These are phyloP conservation scores for Erodium texanum DNA, from an alignment of 441 rosid species.

Conservation along the genomic window DNA sequence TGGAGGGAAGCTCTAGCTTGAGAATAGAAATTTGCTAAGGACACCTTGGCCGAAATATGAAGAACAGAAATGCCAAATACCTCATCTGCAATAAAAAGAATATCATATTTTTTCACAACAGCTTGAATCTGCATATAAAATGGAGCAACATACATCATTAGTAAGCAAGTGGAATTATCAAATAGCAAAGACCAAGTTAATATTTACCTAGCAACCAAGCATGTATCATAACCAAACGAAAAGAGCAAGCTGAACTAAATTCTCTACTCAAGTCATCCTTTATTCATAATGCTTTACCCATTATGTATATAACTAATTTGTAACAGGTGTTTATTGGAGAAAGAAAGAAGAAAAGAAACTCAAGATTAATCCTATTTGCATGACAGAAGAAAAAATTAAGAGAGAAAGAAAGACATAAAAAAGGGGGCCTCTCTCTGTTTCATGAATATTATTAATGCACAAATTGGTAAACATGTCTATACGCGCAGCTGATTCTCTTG, in stretches of 20 bases:
- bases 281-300: not conserved
- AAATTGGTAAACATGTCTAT: too few relatives aligned
- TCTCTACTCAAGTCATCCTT: not conserved
- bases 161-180: not conserved
- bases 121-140: conserved; percentile 66
- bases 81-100: conserved; percentile 91
- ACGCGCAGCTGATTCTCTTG: not conserved
- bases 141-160: not conserved
- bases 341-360: too few relatives aligned
- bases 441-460: not conserved
- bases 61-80: conserved; percentile 25
- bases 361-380: too few relatives aligned
- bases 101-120: conserved; percentile 75
- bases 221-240: not conserved
- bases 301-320: not conserved
- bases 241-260: too few relatives aligned
- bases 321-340: not conserved
- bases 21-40: not conserved
- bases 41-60: not conserved
- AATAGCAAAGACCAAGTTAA: not conserved
- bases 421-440: not conserved
- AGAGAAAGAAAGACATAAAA: not conserved
- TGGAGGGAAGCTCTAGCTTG: not conserved
- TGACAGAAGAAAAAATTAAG: not conserved
- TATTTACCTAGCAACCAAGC: not conserved